These are phyloP conservation scores for Kalmanozyma brasiliensis DNA, from an alignment of 1,284 basidiomycete species.

Conservation along the genomic window DNA sequence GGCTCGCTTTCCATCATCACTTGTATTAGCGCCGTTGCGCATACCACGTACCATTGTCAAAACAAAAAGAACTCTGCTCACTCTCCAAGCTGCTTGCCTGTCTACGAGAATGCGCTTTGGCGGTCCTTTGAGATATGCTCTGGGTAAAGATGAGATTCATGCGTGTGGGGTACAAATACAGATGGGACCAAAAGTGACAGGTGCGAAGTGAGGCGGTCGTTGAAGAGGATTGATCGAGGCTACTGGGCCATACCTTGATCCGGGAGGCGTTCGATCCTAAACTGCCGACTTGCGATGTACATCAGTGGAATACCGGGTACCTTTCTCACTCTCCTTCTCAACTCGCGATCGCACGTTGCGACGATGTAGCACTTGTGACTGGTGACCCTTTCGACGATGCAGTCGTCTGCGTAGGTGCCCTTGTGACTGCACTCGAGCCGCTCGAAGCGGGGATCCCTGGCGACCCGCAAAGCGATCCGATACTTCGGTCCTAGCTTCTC, in stretches of 20 bases:
- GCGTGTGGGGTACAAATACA: constrained; percentile 9
- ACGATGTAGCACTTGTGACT: constrained; percentile 97
- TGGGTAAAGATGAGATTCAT: no score
- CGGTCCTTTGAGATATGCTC: no score
- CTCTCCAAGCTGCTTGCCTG: no score
- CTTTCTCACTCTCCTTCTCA: constrained; percentile 89
- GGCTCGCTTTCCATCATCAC: no score
- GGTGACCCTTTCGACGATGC: constrained; percentile 92
- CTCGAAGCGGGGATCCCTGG: constrained; percentile 96
- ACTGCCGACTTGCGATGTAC: constrained; percentile 64
- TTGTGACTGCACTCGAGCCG: constrained; percentile 88
- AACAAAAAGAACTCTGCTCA: no score
- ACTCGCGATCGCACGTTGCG: constrained; percentile 95
- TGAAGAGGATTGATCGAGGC: not conserved
- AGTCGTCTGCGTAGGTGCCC: constrained; percentile 98
- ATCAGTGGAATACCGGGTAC: constrained; percentile 68
- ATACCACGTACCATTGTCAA: no score
- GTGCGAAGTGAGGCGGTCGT: no score
- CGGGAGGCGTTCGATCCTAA: constrained; percentile 63
- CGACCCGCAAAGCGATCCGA: constrained; percentile 92
- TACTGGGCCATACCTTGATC: constrained; percentile 64
- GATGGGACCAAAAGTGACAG: no score
- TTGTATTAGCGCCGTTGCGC: no score
- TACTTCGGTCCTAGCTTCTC: constrained; percentile 97
- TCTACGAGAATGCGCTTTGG: no score